These are phyloP conservation scores for Rhizoclosmatium globosum DNA, from an alignment of 192 early-diverging fungal genomes.

Conservation along the genomic window DNA sequence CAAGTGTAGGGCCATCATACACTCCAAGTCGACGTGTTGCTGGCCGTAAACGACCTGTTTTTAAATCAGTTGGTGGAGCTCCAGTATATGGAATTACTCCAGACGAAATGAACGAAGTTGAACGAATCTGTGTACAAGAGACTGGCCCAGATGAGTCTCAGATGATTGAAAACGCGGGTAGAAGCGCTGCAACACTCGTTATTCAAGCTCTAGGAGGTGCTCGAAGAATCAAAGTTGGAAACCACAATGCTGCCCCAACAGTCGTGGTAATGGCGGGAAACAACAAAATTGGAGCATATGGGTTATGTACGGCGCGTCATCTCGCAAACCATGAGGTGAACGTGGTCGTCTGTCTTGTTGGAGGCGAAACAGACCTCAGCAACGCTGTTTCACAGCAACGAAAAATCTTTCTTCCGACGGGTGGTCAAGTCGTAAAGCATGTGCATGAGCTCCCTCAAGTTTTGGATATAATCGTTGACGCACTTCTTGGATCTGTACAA, in stretches of 20 bases:
- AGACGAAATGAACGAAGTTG: conserved; percentile 73
- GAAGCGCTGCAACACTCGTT: conserved; percentile 74
- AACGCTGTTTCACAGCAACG: conserved; percentile 56
- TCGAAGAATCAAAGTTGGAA: conserved; percentile 77
- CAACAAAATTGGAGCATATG: conserved; percentile 76
- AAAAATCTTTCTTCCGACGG: conserved; percentile 56
- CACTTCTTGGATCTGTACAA: conserved; percentile 68
- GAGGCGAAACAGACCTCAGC: conserved; percentile 50
- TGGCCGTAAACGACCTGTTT: conserved; percentile 8
- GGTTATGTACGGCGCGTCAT: conserved; percentile 76
- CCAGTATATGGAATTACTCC: conserved; percentile 67
- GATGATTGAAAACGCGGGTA: conserved; percentile 83
- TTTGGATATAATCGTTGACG: conserved; percentile 78
- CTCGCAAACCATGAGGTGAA: conserved; percentile 80
- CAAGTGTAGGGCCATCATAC: neutral
- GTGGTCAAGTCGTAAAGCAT: conserved; percentile 54
- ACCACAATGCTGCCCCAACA: conserved; percentile 76
- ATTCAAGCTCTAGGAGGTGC: conserved; percentile 77
- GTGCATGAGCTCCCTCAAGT: conserved; percentile 66
- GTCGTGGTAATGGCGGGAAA: conserved; percentile 81
- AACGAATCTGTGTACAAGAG: conserved; percentile 61
- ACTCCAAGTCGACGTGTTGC: neutral
- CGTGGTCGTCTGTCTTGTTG: conserved; percentile 62
- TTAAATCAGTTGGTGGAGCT: conserved; percentile 53
- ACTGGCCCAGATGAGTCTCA: conserved; percentile 75